phyloP scores from a whole-genome alignment of 1,139 yeast genomes.

The Arxiozyma telluris region DNA sequence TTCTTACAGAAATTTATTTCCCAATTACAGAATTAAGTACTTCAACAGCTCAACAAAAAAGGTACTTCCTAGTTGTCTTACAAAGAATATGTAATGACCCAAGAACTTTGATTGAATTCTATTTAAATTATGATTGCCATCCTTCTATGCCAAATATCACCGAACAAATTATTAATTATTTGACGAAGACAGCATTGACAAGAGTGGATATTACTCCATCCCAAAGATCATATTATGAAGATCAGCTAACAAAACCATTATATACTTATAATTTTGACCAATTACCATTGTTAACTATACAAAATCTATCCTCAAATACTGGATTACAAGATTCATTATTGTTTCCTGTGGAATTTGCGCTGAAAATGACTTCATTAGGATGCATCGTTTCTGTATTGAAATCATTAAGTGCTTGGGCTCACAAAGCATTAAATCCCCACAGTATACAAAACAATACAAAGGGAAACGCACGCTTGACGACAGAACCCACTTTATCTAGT shows the following conservation, averaged over 20 bases:
- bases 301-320: constrained; percentile 51
- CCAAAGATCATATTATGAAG: constrained; percentile 60
- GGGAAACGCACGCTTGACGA: neutral
- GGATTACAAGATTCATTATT: constrained; percentile 43
- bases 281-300: constrained; percentile 68
- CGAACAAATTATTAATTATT: constrained; percentile 69
- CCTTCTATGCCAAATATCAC: constrained; percentile 73
- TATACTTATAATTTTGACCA: constrained; percentile 68
- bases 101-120: constrained; percentile 81
- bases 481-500: constrained; percentile 4
- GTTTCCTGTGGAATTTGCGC: constrained; percentile 72
- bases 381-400: constrained; percentile 76
- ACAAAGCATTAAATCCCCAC: constrained; percentile 46
- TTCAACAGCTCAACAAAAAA: constrained; percentile 85
- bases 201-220: constrained; percentile 64
- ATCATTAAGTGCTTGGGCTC: constrained; percentile 84
- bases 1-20: constrained; percentile 85
- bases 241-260: constrained; percentile 49
- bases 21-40: constrained; percentile 90
- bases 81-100: constrained; percentile 83
- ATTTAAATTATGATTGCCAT: constrained; percentile 93
- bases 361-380: constrained; percentile 72
- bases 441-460: neutral
- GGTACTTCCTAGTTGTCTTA: constrained; percentile 70
- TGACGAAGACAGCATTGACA: constrained; percentile 63